phyloP scores from a whole-genome alignment of 305 asterid species.

The Rubia tinctorum region DNA sequence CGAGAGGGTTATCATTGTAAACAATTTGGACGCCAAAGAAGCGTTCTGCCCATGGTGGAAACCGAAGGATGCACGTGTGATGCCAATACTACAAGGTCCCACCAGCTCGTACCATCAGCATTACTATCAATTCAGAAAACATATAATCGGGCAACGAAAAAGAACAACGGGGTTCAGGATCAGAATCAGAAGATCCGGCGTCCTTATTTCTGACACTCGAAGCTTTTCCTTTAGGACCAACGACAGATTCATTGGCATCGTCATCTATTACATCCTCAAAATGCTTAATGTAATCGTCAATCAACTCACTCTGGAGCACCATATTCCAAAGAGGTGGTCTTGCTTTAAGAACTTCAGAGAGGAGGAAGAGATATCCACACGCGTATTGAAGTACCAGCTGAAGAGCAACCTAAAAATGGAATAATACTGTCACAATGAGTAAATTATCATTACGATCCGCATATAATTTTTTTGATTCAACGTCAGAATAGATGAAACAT shows the following conservation, averaged over 20 bases:
- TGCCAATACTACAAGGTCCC: conserved; percentile 81
- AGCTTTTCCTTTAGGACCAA: conserved; percentile 29
- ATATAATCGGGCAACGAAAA: background rate
- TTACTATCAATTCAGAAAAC: conserved; percentile 49
- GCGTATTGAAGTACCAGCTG: conserved; percentile 97
- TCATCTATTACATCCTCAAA: conserved; percentile 70
- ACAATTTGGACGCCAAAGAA: conserved; percentile 83
- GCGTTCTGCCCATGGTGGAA: conserved; percentile 88
- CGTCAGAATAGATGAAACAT: conserved; percentile 22
- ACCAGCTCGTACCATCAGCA: conserved; percentile 86
- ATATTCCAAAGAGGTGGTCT: conserved; percentile 87
- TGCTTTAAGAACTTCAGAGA: conserved; percentile 93
- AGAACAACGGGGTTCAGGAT: conserved; percentile 6
- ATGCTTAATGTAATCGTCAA: conserved; percentile 88
- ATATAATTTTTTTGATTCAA: background rate
- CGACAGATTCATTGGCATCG: conserved; percentile 31
- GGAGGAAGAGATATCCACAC: conserved; percentile 89
- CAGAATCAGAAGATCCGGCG: conserved; percentile 45
- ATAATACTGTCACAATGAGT: conserved; percentile 10
- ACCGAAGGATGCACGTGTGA: conserved; percentile 94
- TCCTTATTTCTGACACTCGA: conserved; percentile 32
- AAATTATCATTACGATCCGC: background rate
- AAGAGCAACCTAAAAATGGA: conserved; percentile 59
- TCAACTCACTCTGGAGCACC: conserved; percentile 74
- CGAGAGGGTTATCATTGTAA: conserved; percentile 82